Evolutionary conservation across 1,284 basidiomycete genomes (phyloP).

Genomic region (Cutaneotrichosporon sp.): DNA sequence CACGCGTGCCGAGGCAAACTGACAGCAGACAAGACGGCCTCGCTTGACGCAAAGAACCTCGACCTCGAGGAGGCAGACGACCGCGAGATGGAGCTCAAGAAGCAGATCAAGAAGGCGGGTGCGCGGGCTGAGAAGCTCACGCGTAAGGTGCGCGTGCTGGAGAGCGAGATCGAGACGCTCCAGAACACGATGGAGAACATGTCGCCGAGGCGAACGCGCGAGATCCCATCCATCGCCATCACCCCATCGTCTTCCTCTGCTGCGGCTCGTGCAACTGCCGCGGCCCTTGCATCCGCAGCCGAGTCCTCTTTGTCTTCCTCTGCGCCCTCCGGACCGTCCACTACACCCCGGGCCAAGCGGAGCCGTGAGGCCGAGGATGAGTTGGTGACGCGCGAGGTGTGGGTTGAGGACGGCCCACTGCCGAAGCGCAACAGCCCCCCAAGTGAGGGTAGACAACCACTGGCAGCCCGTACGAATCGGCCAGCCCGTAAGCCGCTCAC

Average conservation of each 20-base stretch:
- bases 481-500: background rate
- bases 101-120: slow-evolving; percentile 17
- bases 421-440: background rate
- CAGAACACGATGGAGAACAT: slow-evolving; percentile 12
- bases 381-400: slow-evolving; percentile 7
- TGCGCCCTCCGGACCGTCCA: background rate
- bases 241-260: background rate
- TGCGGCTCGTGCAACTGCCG: background rate
- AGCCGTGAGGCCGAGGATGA: slow-evolving; percentile 21
- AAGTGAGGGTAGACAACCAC: background rate
- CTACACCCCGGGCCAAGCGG: slow-evolving; percentile 19
- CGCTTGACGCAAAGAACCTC: slow-evolving; percentile 19
- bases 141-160: slow-evolving; percentile 16
- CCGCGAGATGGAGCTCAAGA: slow-evolving; percentile 23
- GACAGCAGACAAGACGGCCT: slow-evolving; percentile 7
- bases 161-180: slow-evolving; percentile 18
- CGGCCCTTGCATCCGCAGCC: background rate
- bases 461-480: background rate
- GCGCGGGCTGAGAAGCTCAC: slow-evolving; percentile 20
- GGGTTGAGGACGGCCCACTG: slow-evolving; percentile 12
- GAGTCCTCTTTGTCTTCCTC: background rate
- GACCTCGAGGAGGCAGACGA: slow-evolving; percentile 30
- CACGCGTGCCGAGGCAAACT: background rate
- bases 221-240: background rate
- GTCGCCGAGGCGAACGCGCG: slow-evolving; percentile 1